Conservation (phyloP, 2,329 filamentous ascomycete species). For the Diaporthe aspalathi region DNA sequence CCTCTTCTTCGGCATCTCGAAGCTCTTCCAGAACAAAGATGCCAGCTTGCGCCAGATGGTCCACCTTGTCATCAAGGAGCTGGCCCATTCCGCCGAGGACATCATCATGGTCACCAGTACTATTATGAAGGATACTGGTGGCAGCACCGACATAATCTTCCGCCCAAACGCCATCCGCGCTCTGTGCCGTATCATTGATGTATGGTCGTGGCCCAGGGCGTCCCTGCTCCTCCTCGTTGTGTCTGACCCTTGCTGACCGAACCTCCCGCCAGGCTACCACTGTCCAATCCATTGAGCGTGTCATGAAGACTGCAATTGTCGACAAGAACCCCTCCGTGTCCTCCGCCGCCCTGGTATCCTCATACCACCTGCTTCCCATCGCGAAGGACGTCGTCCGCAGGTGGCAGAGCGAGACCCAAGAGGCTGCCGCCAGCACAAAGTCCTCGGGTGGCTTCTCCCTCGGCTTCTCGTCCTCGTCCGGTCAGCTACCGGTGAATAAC, state of each 20-base stretch:
- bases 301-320: constrained; percentile 99
- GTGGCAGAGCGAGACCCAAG: constrained; percentile 99
- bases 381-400: constrained; percentile 94
- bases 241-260: constrained; percentile 37
- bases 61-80: constrained; percentile 97
- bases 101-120: constrained; percentile 99
- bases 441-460: constrained; percentile 90
- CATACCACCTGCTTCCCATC: constrained; percentile 96
- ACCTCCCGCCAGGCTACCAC: constrained; percentile 78
- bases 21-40: constrained; percentile 99
- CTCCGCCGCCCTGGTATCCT: constrained; percentile 94
- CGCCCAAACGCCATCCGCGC: constrained; percentile 96
- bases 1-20: constrained; percentile 98
- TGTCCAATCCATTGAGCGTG: constrained; percentile 96
- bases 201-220: constrained; percentile 61
- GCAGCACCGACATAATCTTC: constrained; percentile 93
- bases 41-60: constrained; percentile 98
- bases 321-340: constrained; percentile 98
- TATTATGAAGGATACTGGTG: constrained; percentile 99
- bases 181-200: constrained; percentile 95
- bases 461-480: constrained; percentile 85
- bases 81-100: constrained; percentile 94
- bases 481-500: constrained; percentile 83
- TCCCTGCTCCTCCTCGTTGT: constrained; percentile 38
- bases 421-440: constrained; percentile 91